A percentile compares a stretch with the other conserved stretches of the same genome.
These are phyloP conservation scores for Blastobotrys illinoisensis DNA, from an alignment of 1,139 yeast species.

Conservation along the genomic window DNA sequence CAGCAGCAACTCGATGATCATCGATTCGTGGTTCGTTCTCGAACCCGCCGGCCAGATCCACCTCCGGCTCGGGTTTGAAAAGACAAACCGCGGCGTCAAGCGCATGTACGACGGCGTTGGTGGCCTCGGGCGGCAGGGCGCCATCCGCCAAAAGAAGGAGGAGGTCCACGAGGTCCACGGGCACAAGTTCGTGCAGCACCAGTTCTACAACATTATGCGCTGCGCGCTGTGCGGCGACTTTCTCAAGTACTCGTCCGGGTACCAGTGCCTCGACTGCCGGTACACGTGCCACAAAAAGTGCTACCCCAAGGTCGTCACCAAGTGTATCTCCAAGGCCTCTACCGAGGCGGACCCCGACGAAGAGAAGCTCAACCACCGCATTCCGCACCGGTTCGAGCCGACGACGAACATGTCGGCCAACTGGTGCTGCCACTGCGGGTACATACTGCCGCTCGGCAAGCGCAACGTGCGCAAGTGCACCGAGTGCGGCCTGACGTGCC, in stretches of 20 bases:
- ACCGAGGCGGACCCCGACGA: constrained; percentile 83
- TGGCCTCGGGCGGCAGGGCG: constrained; percentile 95
- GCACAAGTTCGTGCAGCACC: constrained; percentile 92
- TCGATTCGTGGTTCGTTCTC: constrained; percentile 84
- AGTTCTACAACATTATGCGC: constrained; percentile 91
- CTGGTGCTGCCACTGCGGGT: constrained; percentile 99
- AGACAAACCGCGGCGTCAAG: constrained; percentile 47
- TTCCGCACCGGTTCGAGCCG: constrained; percentile 93
- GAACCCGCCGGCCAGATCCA: constrained; percentile 93
- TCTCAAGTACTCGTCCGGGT: constrained; percentile 79
- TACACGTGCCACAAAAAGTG: constrained; percentile 93
- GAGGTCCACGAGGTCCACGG: constrained; percentile 95
- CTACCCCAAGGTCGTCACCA: constrained; percentile 88
- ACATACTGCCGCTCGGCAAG: constrained; percentile 88
- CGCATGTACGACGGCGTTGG: constrained; percentile 48
- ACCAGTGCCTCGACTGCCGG: constrained; percentile 93
- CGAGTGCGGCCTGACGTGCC: constrained; percentile 95
- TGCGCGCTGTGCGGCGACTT: constrained; percentile 97
- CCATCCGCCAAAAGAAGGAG: constrained; percentile 90
- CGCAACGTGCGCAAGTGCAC: constrained; percentile 91
- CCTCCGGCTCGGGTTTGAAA: constrained; percentile 72
- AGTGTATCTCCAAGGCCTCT: constrained; percentile 86
- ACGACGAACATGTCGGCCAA: constrained; percentile 89
- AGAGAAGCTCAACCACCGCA: constrained; percentile 87
- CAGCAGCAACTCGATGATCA: constrained; percentile 11